Conservation (phyloP, 352 stramenopile genomes). For the Phytophthora fragariae region DNA sequence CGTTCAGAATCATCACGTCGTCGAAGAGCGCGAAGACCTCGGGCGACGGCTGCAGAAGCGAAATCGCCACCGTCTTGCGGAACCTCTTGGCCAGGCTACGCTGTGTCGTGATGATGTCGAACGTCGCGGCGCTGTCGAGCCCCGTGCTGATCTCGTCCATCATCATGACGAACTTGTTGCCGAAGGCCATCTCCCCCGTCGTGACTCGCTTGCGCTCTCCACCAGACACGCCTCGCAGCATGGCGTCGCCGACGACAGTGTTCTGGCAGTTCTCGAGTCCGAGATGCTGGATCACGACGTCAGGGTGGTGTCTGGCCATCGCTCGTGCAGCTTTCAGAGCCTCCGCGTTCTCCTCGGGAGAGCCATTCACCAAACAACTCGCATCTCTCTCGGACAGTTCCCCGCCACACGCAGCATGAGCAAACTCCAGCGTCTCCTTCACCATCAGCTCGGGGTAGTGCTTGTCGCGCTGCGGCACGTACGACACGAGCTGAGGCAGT, state of each 20-base stretch:
- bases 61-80: conserved; percentile 55
- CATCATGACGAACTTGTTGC: no score
- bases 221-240: conserved; percentile 20
- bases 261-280: conserved; percentile 31
- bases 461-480: conserved; percentile 35
- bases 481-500: conserved; percentile 32
- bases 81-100: conserved; percentile 4
- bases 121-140: conserved; percentile 87
- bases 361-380: background rate
- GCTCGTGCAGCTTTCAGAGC: conserved; percentile 1
- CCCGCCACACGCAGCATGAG: conserved; percentile 29
- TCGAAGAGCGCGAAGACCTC: conserved; percentile 57
- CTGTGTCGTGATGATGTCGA: conserved; percentile 64
- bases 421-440: conserved; percentile 36
- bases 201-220: conserved; percentile 28
- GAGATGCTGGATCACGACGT: conserved; percentile 19
- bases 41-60: conserved; percentile 57
- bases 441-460: conserved; percentile 36
- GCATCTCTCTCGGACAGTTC: conserved; percentile 3
- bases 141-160: conserved; percentile 92
- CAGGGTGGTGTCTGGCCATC: conserved; percentile 8
- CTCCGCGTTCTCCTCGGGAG: conserved; percentile 15
- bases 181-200: background rate
- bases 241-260: conserved; percentile 24
- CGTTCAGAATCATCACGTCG: conserved; percentile 70